phyloP scores from a whole-genome alignment of 140 eudicot species.

The Cichorium intybus region DNA sequence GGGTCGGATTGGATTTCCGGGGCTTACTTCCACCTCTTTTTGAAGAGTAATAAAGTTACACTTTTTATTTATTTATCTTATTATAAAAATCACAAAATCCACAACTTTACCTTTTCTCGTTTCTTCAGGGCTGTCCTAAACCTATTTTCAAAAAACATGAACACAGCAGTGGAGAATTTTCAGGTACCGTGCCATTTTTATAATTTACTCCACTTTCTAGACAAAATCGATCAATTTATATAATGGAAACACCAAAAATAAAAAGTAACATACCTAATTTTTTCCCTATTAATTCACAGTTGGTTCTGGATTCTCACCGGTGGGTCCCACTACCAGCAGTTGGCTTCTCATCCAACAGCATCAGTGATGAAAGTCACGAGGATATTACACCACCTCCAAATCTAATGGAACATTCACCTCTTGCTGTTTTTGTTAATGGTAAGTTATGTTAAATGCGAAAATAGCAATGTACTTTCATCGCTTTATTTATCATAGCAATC shows the following conservation, averaged over 20 bases:
- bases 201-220: not conserved
- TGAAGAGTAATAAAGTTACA: slow-evolving; percentile 77
- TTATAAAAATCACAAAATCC: slow-evolving; percentile 7
- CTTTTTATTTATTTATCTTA: not conserved
- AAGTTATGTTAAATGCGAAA: no score
- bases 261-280: not conserved
- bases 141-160: slow-evolving; percentile 81
- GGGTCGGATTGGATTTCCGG: slow-evolving; percentile 97
- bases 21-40: slow-evolving; percentile 98
- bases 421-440: slow-evolving; percentile 95
- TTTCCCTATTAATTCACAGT: slow-evolving; percentile 43
- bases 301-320: slow-evolving; percentile 96
- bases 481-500: no score
- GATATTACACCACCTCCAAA: slow-evolving; percentile 88
- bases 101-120: slow-evolving; percentile 10
- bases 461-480: no score
- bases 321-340: slow-evolving; percentile 98
- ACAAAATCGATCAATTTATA: not conserved
- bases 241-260: not conserved
- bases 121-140: slow-evolving; percentile 82
- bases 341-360: slow-evolving; percentile 74
- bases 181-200: slow-evolving; percentile 49
- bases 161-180: slow-evolving; percentile 90
- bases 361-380: slow-evolving; percentile 70
- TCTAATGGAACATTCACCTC: slow-evolving; percentile 98